Evolutionary conservation across 768 basidiomycete species (phyloP), one percentile per base, ranked within the genome.

Genomic region (Gymnopilus junonius): DNA sequence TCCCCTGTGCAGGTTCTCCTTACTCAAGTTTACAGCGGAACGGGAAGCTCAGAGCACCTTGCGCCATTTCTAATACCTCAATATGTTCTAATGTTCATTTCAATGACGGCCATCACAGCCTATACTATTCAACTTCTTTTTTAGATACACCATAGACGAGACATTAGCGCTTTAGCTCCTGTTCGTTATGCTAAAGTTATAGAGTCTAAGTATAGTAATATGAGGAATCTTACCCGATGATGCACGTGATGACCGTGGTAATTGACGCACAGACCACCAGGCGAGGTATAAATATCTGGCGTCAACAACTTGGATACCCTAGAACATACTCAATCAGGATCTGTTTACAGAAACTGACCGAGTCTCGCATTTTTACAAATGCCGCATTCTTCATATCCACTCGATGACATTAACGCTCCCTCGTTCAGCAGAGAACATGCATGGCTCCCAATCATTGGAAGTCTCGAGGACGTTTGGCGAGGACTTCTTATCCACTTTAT

Each of bases 251-350:
- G 14, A 37, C 14, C 53, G 62, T 65, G 62, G 58, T 17, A 59
- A 66, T 55, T 31, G 5, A 59, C 71, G 74, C 76, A 77, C 74
- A 69, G 76, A 75, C 74, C 76, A 73, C 7, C 12, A n/a, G 1
- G 1, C 5, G 17, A 29, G 27, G 55, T 74, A 76, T 77, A 76
- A 68, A 75, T 70, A 58, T 25, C 53, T 58, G 20, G 21, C 29
- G 21, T 8, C 37, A 46, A 64, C 59, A 58, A 62, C 51, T 31
- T 14, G 68, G 68, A 70, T 74, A 79, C 85, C 71, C 79, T 67
- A 88, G 87, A 88, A 87, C 86, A 88, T 88, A 88, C 87, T 88
- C n/a, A n/a, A n/a, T n/a, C n/a, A n/a, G n/a, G n/a, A n/a, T n/a
- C n/a, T n/a, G n/a, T n/a, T n/a, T n/a, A n/a, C n/a, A n/a, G n/a